Evolutionary conservation across 371 early-diverging fungal species (phyloP), one percentile per base, ranked within the genome.

Genomic region (Batkoa obscura): DNA sequence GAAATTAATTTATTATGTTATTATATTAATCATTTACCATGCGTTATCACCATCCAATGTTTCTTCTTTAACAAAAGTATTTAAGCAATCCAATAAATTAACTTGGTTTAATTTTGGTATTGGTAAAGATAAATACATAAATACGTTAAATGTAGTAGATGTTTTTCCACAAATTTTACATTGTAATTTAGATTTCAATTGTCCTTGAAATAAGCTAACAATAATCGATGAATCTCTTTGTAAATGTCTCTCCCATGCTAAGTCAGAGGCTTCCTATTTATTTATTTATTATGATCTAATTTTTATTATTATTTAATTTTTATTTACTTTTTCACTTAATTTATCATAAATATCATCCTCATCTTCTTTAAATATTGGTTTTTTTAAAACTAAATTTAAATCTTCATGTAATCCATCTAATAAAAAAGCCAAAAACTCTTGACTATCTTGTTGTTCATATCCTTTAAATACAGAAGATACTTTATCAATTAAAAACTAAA

Each of bases 61-160:
- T 64, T 97, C 96, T 45, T 76, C 77, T 53, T 86, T 78, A 3
- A 85, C 74, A 66, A 89, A 97, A 47, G 76, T 74, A 58, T 85
- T 79, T 37, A 97, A 62, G 62, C 98, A 95, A 32, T 90, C 79
- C 46, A 76, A 66, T 3, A 97, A 67, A 1, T 74, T 68, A 32
- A 60, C 48, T 49, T 4, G 60, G 39, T 43, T 64, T 59, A 39
- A 68, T 2, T 66, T 63, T 2, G 94, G 94, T 50, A 98, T 92
- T 2, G 97, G 94, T 6, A 97, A 64, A 0, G 94, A 83, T 13
- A 99, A 65, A 56, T 84, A 88, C 81, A 91, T 90, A 69, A 93
- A 93, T 0, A 86, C 71, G 55, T 91, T 86, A 61, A 85, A 94
- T 0, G 90, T 93, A 0, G 86, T 85, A 1, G 92, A 92, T 2